Evolutionary conservation across 2,329 filamentous ascomycete species (phyloP), one percentile per base, ranked within the genome.

Genomic region (Sporothrix inflata): DNA sequence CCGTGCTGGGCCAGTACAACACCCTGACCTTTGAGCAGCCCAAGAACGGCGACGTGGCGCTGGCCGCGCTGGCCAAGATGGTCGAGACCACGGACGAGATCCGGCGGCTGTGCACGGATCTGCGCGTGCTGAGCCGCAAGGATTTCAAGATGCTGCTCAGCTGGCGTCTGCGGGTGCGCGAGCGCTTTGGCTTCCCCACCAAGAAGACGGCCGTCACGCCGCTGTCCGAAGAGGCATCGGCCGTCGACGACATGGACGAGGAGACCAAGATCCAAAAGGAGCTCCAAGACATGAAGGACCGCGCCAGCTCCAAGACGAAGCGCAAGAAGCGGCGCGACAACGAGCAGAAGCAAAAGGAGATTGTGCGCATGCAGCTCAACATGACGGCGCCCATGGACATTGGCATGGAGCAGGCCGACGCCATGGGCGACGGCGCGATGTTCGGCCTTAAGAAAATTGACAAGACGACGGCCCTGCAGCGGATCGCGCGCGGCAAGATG

Each of bases 351-450:
- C 93, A 96, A 77, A 96, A 93, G 77, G 96, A 98, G 75, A 94
- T 98, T 73, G 87, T 97, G n/a, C 90, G 96, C 45, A 92, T 99
- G 91, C 96, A 99, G 81, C 90, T 99, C 84, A 91, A 98, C 83
- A 99, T 99, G 96, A 91, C 91, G 1, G 92, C 94, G 0, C 96
- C 96, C 8, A 96, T 94, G 86, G 96, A 99, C 75, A 97, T 99
- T 75, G 96, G 96, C 78, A 88, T 97, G 83, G 96, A 97, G 79
- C 94, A 96, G 81, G 83, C 88, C 30, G 93, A 93, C 0, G 92
- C 93, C 0, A 85, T 88, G 67, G 94, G 93, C 30, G 90, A 94
- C 55, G 92, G 94, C 61, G 86, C 92, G 38, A 96, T 97, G 85
- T 99, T 99, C 80, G 89, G 89, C 2, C 86, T 98, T 63, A 97